Evolutionary conservation across 441 rosid species (phyloP), one percentile per base, ranked within the genome.

Genomic region (Eruca vesicaria): DNA sequence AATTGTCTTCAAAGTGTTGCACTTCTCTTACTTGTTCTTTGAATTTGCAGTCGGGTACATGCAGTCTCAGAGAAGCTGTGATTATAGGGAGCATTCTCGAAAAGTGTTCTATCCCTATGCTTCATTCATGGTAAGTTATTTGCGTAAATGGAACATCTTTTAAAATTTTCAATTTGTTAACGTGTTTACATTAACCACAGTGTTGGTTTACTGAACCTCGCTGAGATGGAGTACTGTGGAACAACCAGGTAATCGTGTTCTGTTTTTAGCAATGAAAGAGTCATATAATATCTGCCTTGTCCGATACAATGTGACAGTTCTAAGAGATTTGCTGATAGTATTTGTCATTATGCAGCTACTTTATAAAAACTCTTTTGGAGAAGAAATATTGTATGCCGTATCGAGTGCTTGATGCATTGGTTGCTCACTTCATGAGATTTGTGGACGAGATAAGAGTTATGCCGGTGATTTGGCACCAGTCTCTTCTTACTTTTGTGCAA

Each of bases 391-490:
- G 89, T 60, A 85, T 93, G 84, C 99, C 98, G 19, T 85, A 84
- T 68, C 88, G 90, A 6, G 99, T 91, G 12, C 80, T 93, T 52
- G 96, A 93, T 83, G 91, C 96, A 48, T 61, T 90, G 76, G 86
- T 90, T 43, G 83, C 86, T 72, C 95, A 93, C 81, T 93, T 88
- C 77, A 86, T 88, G 98, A 86, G 88, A 77, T 95, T 93, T 78
- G 65, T 81, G 2, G 88, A 88, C 3, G 97, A 95, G 33, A 61
- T 88, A 53, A 86, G 97, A 81, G 79, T 83, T 63, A 92, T 95
- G 99, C 99, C 99, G 12, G 98, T 92, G 45, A 92, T 90, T 78
- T 95, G 98, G 98, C 97, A 94, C 74, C 98, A 90, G 77, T 90
- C 97, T 9, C 97, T 94, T 62, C 96, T 92, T 63, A 84, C 97